Base-by-base conservation (phyloP, 1,139 yeast species). In the Saccharomycopsis phalli region DNA sequence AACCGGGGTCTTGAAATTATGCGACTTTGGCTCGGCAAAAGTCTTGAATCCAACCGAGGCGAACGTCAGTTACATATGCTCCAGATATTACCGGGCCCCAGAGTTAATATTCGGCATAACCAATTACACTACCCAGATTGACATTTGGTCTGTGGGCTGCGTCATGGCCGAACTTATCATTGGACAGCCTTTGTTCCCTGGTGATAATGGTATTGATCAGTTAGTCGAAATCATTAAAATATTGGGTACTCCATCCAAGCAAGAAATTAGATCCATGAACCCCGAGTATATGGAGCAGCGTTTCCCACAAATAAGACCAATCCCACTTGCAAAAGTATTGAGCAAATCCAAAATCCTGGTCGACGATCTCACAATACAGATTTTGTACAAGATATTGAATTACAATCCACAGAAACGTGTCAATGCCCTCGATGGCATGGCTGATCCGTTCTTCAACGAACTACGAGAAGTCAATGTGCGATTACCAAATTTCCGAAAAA, bases 1-100 rank as follows among this genome's bases (percentile, higher is more conserved):
- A 36, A 71, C 80, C 7, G 94, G 94, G 11, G 74, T 81, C 44
- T 71, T 93, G 51, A 91, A 91, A 62, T 73, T 91, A 38, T 91
- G 98, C 62, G 98, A 91, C 63, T 91, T 91, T 60, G 98, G 98
- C n/a, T 78, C 93, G n/a, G 98, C 98, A 23, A 91, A 91, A 60
- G 81, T 83, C 44, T 70, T 91, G 47, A 83, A 81, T 38, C 93
- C 95, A 5, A 70, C 73, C 13, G 98, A 91, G 60, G 95, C 95
- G 34, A 88, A 88, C 58, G 98, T 91, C 25, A 81, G 95, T 10
- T 91, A 91, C 61, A 91, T 91, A 45, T 91, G 98, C 61, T 88
- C 97, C 21, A 73, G 98, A 54, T 91, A 88, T 63, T 91, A 91
- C 63, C 72, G 98, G 48, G 97, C 98, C 8, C 95, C 95, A 1